Conservation (phyloP, 2,329 filamentous ascomycete species). For the Aureobasidium lini region DNA sequence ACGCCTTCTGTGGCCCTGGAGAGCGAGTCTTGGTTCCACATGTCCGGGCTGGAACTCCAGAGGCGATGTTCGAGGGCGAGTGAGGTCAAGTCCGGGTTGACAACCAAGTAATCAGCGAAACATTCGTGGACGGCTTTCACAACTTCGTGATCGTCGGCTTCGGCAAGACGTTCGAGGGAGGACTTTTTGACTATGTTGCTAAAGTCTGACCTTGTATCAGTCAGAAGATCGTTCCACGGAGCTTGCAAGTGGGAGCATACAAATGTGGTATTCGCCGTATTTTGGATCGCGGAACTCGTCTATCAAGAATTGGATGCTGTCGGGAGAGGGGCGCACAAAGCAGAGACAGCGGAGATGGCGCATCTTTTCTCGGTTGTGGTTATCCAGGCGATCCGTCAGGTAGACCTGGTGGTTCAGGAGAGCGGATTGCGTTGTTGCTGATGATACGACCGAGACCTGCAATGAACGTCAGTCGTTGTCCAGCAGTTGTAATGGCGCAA, state of each 20-base stretch:
- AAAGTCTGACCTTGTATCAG: slow-evolving; percentile 53
- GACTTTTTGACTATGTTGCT: slow-evolving; percentile 98
- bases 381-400: slow-evolving; percentile 92
- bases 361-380: slow-evolving; percentile 89
- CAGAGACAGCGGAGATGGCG: slow-evolving; percentile 89
- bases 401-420: slow-evolving; percentile 96
- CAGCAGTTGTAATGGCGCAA: slow-evolving; percentile 16
- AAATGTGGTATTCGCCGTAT: slow-evolving; percentile 95
- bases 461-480: slow-evolving; percentile 18
- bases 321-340: slow-evolving; percentile 83
- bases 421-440: slow-evolving; percentile 88
- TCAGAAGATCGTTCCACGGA: slow-evolving; percentile 21
- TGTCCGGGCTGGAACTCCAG: slow-evolving; percentile 74
- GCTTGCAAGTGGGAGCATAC: slow-evolving; percentile 28
- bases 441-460: slow-evolving; percentile 81
- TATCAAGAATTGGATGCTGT: slow-evolving; percentile 87
- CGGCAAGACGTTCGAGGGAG: slow-evolving; percentile 82
- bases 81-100: slow-evolving; percentile 90
- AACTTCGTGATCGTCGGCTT: slow-evolving; percentile 95
- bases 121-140: slow-evolving; percentile 91
- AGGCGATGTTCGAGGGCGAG: slow-evolving; percentile 67
- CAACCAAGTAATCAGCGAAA: slow-evolving; percentile 90
- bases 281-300: slow-evolving; percentile 94
- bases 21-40: slow-evolving; percentile 84
- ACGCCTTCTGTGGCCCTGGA: slow-evolving; percentile 82